A percentile compares a stretch with the other conserved stretches of the same genome.
These are phyloP conservation scores for Pyricularia sp. DNA, from an alignment of 2,329 filamentous ascomycete species.

Conservation along the genomic window DNA sequence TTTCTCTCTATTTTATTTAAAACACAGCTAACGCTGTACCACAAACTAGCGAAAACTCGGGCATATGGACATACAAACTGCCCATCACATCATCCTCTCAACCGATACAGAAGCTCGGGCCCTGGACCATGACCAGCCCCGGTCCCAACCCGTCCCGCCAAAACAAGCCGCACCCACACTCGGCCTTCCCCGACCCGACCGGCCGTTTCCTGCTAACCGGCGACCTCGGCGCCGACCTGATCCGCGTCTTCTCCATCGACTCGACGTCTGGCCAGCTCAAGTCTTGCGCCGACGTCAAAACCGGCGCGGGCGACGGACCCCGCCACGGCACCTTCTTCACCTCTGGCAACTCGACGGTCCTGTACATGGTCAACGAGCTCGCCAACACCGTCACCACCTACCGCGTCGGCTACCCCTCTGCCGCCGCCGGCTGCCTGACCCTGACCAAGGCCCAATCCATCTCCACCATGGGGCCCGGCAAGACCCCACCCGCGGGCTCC, in stretches of 20 bases:
- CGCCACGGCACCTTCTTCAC: conserved; percentile 40
- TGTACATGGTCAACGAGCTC: conserved; percentile 29
- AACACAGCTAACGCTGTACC: neutral
- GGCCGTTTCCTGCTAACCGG: conserved; percentile 34
- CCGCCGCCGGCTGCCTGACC: conserved; percentile 25
- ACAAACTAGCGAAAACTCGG: conserved; percentile 23
- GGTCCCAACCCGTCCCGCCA: conserved; percentile 36
- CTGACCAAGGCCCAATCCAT: conserved; percentile 31
- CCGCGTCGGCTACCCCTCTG: conserved; percentile 27
- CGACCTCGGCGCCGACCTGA: conserved; percentile 40
- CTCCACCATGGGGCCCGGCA: conserved; percentile 31
- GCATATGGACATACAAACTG: conserved; percentile 29
- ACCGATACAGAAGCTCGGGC: conserved; percentile 20
- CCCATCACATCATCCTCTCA: conserved; percentile 18
- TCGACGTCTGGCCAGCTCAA: conserved; percentile 28
- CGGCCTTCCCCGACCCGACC: conserved; percentile 33
- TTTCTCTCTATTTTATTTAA: neutral
- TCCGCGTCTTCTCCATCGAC: conserved; percentile 40
- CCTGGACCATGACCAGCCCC: conserved; percentile 26
- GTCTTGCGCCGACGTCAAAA: conserved; percentile 27
- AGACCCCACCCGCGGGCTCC: conserved; percentile 27
- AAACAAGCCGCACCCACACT: conserved; percentile 41
- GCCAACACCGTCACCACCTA: conserved; percentile 36
- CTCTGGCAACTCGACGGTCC: conserved; percentile 14
- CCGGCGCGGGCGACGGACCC: conserved; percentile 34